Conservation (phyloP, 495 filamentous ascomycete genomes). For the Melanomma pulvis-pyrius region DNA sequence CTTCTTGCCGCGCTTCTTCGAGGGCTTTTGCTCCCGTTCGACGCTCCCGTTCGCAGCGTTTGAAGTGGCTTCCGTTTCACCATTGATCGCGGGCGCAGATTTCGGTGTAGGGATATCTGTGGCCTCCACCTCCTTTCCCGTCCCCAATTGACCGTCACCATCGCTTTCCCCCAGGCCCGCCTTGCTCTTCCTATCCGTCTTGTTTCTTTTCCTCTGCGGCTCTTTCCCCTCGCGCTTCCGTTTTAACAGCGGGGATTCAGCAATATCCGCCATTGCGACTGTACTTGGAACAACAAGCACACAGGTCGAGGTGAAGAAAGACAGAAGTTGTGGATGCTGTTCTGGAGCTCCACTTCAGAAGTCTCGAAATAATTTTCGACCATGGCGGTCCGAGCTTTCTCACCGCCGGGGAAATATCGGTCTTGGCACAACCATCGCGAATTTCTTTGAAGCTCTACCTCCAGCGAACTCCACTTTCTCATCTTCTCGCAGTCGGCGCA, state of each 20-base stretch:
- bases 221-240: constrained; percentile 35
- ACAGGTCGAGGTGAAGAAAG: background rate
- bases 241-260: constrained; percentile 19
- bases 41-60: background rate
- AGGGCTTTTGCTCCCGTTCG: background rate
- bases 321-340: background rate
- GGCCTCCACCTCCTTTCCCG: background rate
- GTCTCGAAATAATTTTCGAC: constrained; percentile 25
- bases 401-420: constrained; percentile 10
- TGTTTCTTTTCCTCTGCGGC: constrained; percentile 27
- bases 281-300: background rate
- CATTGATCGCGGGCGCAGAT: background rate
- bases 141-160: too few species aligned
- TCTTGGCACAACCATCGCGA: constrained; percentile 8
- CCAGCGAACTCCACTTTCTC: background rate
- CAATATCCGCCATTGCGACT: constrained; percentile 11
- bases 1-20: constrained; percentile 11
- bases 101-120: background rate
- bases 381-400: constrained; percentile 14
- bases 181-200: constrained; percentile 25
- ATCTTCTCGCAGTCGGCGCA: background rate
- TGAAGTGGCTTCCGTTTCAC: background rate
- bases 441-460: constrained; percentile 25
- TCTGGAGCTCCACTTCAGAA: constrained; percentile 4
- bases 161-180: background rate